These are phyloP conservation scores for Nannochloropsis oceanica DNA, from an alignment of 108 stramenopile species.

Conservation along the genomic window DNA sequence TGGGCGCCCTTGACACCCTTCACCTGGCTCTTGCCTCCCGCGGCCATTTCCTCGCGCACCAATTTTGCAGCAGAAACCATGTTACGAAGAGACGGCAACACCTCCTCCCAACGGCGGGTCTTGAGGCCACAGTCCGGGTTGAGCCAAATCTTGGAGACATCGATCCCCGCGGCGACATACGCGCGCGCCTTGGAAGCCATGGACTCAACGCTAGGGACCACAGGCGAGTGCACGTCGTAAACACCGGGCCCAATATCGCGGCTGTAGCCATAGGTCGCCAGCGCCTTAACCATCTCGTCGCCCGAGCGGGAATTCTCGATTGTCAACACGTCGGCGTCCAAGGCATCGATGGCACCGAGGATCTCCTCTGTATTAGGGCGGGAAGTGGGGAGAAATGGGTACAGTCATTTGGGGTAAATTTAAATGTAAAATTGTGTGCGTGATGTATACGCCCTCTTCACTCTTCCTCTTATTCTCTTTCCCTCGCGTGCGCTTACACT, in stretches of 20 bases:
- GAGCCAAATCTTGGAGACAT: constrained; percentile 30
- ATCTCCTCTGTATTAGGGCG: constrained; percentile 19
- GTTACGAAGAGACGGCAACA: neutral
- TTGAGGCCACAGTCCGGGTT: constrained; percentile 62
- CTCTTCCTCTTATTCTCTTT: no score
- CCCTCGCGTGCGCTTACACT: no score
- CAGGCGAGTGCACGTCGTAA: constrained; percentile 61
- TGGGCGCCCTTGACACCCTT: neutral
- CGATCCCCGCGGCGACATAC: neutral
- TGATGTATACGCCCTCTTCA: no score
- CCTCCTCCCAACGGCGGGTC: constrained; percentile 54
- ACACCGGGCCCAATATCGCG: constrained; percentile 52
- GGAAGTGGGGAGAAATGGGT: no score
- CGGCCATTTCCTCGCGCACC: neutral
- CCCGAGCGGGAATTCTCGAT: constrained; percentile 55
- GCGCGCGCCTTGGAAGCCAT: constrained; percentile 32
- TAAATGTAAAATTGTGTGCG: no score
- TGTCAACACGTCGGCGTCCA: constrained; percentile 56
- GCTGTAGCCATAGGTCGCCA: constrained; percentile 38
- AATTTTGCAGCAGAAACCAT: neutral
- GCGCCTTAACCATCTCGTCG: constrained; percentile 43
- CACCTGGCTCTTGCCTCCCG: neutral
- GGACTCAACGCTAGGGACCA: constrained; percentile 37
- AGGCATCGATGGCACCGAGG: constrained; percentile 51
- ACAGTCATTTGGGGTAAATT: no score